Base-by-base conservation (phyloP, 306 rosid species). In the Senna tora region DNA sequence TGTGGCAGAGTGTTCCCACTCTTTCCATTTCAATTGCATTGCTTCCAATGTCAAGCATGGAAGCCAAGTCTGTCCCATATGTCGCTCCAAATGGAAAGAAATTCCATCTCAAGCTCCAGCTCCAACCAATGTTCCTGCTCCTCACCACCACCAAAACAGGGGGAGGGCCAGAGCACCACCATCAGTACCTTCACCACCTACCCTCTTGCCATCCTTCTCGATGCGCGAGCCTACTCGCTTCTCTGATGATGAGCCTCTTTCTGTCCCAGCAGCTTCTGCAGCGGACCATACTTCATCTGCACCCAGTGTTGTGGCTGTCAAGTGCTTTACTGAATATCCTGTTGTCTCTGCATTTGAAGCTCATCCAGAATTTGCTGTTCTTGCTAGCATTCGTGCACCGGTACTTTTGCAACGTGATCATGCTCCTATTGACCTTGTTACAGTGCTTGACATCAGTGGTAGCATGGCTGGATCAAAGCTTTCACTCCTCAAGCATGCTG, bases 391-490 rank as follows among this genome's bases (percentile, higher is more conserved):
- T 34, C 77, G 80, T 75, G 92, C 92, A 33, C 64, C 73, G 7
- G 19, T 64, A 9, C 42, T 14, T 73, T 73, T 66, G 76, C 77
- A 68, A 53, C 71, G 74, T 58, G 76, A 85, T 53, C 82, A 86
- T 46, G 85, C 86, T 6, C 84, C 89, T 6, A 84, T 87, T n/a
- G 92, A 87, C 66, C 86, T 87, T 20, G 88, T 87, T 54, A 83
- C 92, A 0, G 86, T 87, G 74, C 89, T 87, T 60, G 92, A 87
- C 67, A 82, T 85, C 67, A 87, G 92, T 65, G 92, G 86, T 20
- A 87, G 92, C 89, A 87, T 87, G 92, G 78, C 89, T 45, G 92
- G 92, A 7, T 73, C 89, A 28, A 87, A 87, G 81, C 84, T 87
- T 16, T 75, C 84, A 45, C 83, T 87, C 67, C 72, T 87, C 41